phyloP scores from a whole-genome alignment of 1,284 basidiomycete genomes.

The Phlebopus sp. region DNA sequence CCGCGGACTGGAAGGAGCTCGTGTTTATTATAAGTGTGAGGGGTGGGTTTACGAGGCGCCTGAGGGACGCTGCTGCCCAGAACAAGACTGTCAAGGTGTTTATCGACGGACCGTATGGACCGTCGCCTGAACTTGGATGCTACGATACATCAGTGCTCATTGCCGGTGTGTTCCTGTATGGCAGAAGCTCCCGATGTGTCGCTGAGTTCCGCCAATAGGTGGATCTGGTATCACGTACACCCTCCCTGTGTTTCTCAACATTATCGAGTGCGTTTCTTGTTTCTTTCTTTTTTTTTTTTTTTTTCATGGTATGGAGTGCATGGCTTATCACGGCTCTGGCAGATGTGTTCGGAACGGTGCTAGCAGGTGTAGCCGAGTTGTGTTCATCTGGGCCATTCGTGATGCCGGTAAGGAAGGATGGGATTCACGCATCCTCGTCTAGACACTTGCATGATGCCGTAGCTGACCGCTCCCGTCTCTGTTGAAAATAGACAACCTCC shows the following conservation, averaged over 20 bases:
- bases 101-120: conserved; percentile 46
- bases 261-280: conserved; percentile 36
- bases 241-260: conserved; percentile 38
- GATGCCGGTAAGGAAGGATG: conserved; percentile 29
- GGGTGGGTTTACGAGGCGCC: conserved; percentile 39
- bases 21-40: conserved; percentile 52
- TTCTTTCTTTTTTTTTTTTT: no score
- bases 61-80: conserved; percentile 28
- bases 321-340: background rate
- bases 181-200: background rate
- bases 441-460: background rate
- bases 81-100: conserved; percentile 30
- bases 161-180: conserved; percentile 27
- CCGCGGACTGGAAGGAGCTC: conserved; percentile 38
- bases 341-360: conserved; percentile 27
- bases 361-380: conserved; percentile 26
- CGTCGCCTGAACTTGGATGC: conserved; percentile 32
- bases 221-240: conserved; percentile 44
- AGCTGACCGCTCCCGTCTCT: background rate
- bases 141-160: conserved; percentile 39
- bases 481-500: conserved; percentile 22
- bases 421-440: background rate
- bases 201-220: conserved; percentile 20
- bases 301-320: no score
- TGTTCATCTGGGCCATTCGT: conserved; percentile 41